Evolutionary conservation across 2,329 filamentous ascomycete species (phyloP), one percentile per base, ranked within the genome.

Genomic region (Calycina marina): DNA sequence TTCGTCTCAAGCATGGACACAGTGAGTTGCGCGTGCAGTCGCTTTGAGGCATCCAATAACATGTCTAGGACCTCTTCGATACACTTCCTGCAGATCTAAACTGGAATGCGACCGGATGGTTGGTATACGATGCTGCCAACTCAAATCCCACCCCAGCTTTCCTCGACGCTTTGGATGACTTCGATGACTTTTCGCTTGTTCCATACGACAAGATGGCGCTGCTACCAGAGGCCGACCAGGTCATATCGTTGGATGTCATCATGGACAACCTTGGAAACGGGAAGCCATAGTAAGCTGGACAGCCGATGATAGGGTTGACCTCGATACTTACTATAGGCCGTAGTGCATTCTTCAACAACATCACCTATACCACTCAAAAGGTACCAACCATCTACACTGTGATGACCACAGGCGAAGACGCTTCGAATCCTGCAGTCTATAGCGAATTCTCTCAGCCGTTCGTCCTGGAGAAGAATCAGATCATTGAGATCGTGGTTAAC

Each of bases 401-500:
- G n/a, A 60, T 81, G 18, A 66, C 65, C 0, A 53, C 64, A n/a
- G 63, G 62, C 1, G 49, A 56, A 3, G 40, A 64, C 12, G 68
- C 72, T 10, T 62, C 60, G 2, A 62, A 82, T 39, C 60, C 72
- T 0, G 41, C 51, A 2, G 57, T 84, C 4, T 85, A 85, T 48
- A 78, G 79, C 17, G 59, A 62, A 12, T 70, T 69, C 51, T 73
- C 76, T 0, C 66, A 81, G 45, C 56, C 73, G 1, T 68, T 83
- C 45, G 65, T 93, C 2, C 64, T 92, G 5, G 59, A 72, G n/a
- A 66, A 75, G 37, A 69, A 69, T 39, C 60, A 76, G 38, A 62
- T 82, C 14, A 67, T 86, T 18, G 72, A 88, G 46, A 69, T 88
- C 33, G 57, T 84, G n/a, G 59, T 88, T 10, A 85, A 86, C 60